Evolutionary conservation across 768 basidiomycete genomes (phyloP), one percentile per base, ranked within the genome.

Genomic region (Cystofilobasidium macerans): DNA sequence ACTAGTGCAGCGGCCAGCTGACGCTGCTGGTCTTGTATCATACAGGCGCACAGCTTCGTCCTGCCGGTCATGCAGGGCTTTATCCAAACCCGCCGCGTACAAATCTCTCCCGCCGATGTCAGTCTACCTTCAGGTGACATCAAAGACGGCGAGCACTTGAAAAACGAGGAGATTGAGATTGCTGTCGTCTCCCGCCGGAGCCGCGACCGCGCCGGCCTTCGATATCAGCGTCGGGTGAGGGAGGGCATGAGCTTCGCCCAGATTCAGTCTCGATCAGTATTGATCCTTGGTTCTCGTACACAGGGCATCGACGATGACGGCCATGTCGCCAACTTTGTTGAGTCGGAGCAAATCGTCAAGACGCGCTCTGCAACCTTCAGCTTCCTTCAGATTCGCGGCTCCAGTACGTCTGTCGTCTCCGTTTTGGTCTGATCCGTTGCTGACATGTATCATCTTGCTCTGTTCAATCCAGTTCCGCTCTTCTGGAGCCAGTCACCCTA

Each of bases 321-420:
- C 7, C 82, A 89, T 73, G 93, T 92, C 4, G 93, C 91, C 0
- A 98, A 98, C 76, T 92, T 97, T 73, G 91, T 97, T 2, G 90
- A 97, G 76, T 91, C 90, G 0, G 93, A 97, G 77, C 86, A 88
- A 2, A 85, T 94, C 61, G 83, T 89, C 79, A 80, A 85, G 48
- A 82, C 93, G 14, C 82, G 87, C 91, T 89, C 67, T 43, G 26
- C 57, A 54, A 77, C 88, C 14, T 94, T 94, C 74, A 85, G 88
- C 69, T 89, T 91, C 75, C 83, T 93, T 1, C 91, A 98, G 76
- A 82, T 89, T 61, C 81, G 95, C 71, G 95, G 93, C 24, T 97
- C 93, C 33, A 89, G 90, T 89, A 67, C 67, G 84, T 78, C 36
- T 2, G 3, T 40, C 18, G 30, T 30, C 11, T 1, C 61, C 36